These are phyloP conservation scores for Amanita phalloides DNA, from an alignment of 768 basidiomycete species.

Conservation along the genomic window DNA sequence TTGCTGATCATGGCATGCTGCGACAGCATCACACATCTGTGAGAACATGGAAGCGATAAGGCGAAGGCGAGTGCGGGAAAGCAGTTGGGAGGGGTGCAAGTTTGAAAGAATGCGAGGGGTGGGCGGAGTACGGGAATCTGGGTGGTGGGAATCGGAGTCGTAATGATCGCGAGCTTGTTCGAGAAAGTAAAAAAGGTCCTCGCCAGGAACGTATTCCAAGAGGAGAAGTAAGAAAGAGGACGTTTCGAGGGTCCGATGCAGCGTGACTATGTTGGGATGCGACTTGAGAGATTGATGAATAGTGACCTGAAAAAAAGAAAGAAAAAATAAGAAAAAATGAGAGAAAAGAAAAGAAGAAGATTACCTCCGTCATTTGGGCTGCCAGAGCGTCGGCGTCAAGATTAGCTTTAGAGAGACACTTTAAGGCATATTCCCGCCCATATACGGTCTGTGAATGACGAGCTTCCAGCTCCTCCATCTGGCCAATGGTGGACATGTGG, in stretches of 20 bases:
- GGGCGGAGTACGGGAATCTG: conserved; percentile 68
- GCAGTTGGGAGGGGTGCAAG: conserved; percentile 66
- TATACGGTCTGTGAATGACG: conserved; percentile 36
- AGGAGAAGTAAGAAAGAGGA: conserved; percentile 84
- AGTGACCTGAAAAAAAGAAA: conserved; percentile 48
- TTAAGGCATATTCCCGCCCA: conserved; percentile 86
- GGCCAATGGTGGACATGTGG: conserved; percentile 45
- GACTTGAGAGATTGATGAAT: conserved; percentile 88
- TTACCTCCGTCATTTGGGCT: conserved; percentile 86
- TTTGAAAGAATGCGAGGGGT: conserved; percentile 88
- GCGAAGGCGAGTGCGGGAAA: conserved; percentile 79
- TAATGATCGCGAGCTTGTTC: conserved; percentile 90
- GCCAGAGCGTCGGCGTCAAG: conserved; percentile 79
- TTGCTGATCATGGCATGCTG: conserved; percentile 81
- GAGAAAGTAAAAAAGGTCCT: conserved; percentile 97
- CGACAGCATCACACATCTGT: conserved; percentile 98
- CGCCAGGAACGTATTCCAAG: conserved; percentile 92
- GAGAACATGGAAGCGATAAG: conserved; percentile 96
- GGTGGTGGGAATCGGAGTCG: conserved; percentile 36
- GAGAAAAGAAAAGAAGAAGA: conserved; percentile 11
- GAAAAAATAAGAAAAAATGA: conserved; percentile 5
- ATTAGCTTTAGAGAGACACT: conserved; percentile 91
- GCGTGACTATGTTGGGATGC: conserved; percentile 91
- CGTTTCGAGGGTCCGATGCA: conserved; percentile 90
- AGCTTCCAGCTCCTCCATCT: conserved; percentile 38